Evolutionary conservation across 148 eudicot species (phyloP), one percentile per base, ranked within the genome.

Genomic region (Vaccinium corymbosum): DNA sequence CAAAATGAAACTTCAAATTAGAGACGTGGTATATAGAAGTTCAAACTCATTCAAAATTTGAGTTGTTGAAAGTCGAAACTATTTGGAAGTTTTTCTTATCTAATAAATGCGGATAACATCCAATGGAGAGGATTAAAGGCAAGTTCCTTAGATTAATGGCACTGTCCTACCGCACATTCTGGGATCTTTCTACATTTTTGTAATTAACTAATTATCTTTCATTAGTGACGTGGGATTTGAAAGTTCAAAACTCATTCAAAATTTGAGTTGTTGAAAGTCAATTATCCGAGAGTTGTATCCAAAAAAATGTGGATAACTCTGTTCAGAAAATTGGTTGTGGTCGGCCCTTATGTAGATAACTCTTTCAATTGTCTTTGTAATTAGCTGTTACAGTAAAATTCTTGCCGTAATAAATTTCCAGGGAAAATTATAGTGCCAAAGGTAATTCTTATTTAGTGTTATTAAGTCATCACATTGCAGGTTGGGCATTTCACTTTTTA

Each of bases 31-130:
- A 79, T 73, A 20, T 76, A 8, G 79, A 49, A 49, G 55, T 16
- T 19, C 79, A 48, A 76, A 76, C 32, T 76, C 51, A 11, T 76
- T 74, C 22, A 46, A 46, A 76, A 46, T n/a, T 76, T 76, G 79
- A 35, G 55, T 17, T 48, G 55, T 48, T 49, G 15, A 76, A 46
- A 46, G 78, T 42, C 32, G 12, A 27, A 29, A 68, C 38, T 27
- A 68, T 68, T 25, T 25, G 35, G 27, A 17, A 71, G 20, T 68
- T 11, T 68, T 68, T 68, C 11, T 27, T 22, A 6, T 25, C 35
- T 27, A 68, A 68, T 25, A 27, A 27, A 16, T 46, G 13, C 10
- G 15, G 55, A 75, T 75, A n/a, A 32, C 49, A 3, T 42, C 46
- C 46, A 42, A 0, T 75, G 53, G 6, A 48, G 53, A 75, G 29